These are phyloP conservation scores for Tylopilus plumbeoviolaceoides DNA, from an alignment of 768 basidiomycete genomes.

Conservation along the genomic window DNA sequence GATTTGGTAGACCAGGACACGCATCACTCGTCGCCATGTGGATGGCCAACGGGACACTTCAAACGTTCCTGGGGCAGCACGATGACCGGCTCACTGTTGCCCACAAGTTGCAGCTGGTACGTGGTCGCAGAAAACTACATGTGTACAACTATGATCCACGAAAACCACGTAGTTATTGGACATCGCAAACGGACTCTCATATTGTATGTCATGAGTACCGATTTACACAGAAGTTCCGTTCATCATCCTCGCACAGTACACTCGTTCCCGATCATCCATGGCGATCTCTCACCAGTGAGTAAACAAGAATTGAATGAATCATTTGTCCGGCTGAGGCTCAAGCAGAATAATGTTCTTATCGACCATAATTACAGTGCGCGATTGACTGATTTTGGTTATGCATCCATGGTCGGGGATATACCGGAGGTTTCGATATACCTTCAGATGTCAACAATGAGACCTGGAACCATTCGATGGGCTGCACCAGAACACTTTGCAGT, in stretches of 20 bases:
- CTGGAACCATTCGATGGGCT: constrained; percentile 40
- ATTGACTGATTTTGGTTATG: constrained; percentile 4
- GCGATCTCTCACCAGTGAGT: constrained; percentile 10
- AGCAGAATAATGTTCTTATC: constrained; percentile 6
- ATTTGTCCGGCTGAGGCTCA: not conserved
- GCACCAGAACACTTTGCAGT: constrained; percentile 30
- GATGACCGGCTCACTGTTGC: not conserved
- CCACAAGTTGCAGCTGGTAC: constrained; percentile 7
- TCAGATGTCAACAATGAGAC: constrained; percentile 27
- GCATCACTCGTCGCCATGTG: constrained; percentile 1
- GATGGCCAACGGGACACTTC: constrained; percentile 3
- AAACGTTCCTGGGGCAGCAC: not conserved
- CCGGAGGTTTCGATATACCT: not conserved
- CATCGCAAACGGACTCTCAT: no score
- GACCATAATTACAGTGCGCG: not conserved
- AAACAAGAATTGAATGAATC: not conserved
- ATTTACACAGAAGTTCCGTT: not conserved
- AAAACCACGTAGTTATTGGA: no score
- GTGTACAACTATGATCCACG: no score
- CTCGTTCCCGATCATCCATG: constrained; percentile 11
- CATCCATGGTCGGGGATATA: constrained; percentile 1
- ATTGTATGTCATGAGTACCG: no score
- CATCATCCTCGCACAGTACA: constrained; percentile 5
- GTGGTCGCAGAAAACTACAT: not conserved
- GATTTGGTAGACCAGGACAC: constrained; percentile 20